A percentile compares a stretch with the other conserved stretches of the same genome.
Conservation (phyloP, 768 basidiomycete species). For the Pleurotus salmoneostramineus region DNA sequence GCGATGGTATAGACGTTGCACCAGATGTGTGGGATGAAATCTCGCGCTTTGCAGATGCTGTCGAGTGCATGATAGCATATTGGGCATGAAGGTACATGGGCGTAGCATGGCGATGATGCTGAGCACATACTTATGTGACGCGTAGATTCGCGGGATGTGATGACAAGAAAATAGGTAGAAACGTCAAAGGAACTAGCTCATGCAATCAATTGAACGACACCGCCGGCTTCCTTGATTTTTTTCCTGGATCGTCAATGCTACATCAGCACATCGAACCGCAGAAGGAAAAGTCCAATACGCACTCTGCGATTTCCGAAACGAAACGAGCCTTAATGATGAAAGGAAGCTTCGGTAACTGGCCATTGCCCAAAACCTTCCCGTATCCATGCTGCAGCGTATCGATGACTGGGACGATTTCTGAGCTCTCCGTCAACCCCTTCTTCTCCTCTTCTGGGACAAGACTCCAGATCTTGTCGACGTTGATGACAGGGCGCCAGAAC, state of each 20-base stretch:
- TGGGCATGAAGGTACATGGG: background rate
- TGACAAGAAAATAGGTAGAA: constrained; percentile 23
- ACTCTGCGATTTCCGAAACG: constrained; percentile 86
- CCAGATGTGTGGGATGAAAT: too few relatives aligned
- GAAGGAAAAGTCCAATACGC: constrained; percentile 19
- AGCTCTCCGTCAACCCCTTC: constrained; percentile 65
- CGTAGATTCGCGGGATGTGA: constrained; percentile 10
- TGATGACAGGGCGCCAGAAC: constrained; percentile 94
- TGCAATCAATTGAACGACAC: constrained; percentile 90
- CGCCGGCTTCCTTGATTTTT: constrained; percentile 92
- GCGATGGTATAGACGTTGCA: too few relatives aligned
- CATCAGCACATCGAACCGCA: background rate
- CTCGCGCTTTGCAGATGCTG: too few relatives aligned
- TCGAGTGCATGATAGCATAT: background rate
- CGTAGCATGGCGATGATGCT: background rate
- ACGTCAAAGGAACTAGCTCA: constrained; percentile 36
- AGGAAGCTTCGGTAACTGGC: constrained; percentile 84
- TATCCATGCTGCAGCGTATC: constrained; percentile 83
- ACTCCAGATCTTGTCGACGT: constrained; percentile 96
- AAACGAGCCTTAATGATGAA: constrained; percentile 99
- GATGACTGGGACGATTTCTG: constrained; percentile 91
- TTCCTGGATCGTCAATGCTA: constrained; percentile 21
- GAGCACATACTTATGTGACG: background rate
- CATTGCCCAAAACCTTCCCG: constrained; percentile 94
- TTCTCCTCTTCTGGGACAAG: constrained; percentile 86